Percentiles rank a stretch among this genome's conserved stretches.
Evolutionary conservation across 106 monocot genomes (phyloP).

Genomic region (Allium cepa): DNA sequence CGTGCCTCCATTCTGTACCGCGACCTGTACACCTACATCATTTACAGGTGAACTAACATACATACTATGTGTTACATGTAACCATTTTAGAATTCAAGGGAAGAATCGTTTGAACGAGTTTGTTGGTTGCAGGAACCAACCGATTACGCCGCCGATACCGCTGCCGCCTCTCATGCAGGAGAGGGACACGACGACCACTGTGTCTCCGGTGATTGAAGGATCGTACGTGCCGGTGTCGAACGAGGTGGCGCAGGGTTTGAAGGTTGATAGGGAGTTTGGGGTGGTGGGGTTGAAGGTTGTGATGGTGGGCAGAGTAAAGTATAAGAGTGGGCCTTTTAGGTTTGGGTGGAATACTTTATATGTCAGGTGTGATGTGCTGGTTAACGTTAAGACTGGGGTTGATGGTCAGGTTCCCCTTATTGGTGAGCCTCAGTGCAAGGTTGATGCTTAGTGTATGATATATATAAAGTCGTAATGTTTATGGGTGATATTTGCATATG

Average conservation of each 20-base stretch:
- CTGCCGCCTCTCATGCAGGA: constrained; percentile 52
- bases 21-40: constrained; percentile 37
- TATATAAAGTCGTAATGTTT: no score
- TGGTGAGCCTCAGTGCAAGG: constrained; percentile 42
- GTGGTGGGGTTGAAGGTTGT: constrained; percentile 49
- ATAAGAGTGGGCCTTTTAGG: constrained; percentile 47
- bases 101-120: no score
- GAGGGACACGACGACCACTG: constrained; percentile 25
- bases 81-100: no score
- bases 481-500: no score
- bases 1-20: constrained; percentile 40
- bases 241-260: constrained; percentile 36
- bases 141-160: constrained; percentile 43
- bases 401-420: constrained; percentile 47
- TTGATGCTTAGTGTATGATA: not conserved
- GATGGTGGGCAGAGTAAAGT: constrained; percentile 50
- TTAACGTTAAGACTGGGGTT: constrained; percentile 28
- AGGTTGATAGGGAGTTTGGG: constrained; percentile 36
- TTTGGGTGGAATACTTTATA: constrained; percentile 43
- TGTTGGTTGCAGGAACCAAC: constrained; percentile 11
- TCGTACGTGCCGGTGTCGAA: constrained; percentile 26
- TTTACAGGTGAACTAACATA: constrained; percentile 16
- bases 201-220: constrained; percentile 40
- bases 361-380: constrained; percentile 49
- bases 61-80: no score